These are phyloP conservation scores for Yarrowia osloensis DNA, from an alignment of 805 yeast genomes.

Conservation along the genomic window DNA sequence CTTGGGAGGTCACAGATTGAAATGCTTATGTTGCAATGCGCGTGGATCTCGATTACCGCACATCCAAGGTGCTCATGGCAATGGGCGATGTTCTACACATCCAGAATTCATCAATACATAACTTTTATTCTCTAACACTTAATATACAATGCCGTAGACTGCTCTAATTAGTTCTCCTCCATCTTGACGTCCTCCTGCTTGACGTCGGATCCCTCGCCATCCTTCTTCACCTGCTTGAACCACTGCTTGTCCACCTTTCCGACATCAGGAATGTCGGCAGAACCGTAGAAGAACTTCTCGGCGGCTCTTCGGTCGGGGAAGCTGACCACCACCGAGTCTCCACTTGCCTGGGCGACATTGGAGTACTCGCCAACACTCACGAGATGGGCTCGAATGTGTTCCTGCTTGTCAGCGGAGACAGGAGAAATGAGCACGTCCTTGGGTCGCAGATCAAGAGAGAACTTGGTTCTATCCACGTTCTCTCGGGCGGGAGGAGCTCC, in stretches of 20 bases:
- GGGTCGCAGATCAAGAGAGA: conserved; percentile 45
- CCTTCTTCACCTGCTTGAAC: conserved; percentile 29
- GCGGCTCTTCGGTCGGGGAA: conserved; percentile 46
- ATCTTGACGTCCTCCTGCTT: conserved; percentile 19
- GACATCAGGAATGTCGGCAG: conserved; percentile 39
- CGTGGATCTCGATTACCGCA: too few species aligned
- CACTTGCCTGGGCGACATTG: conserved; percentile 32
- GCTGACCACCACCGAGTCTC: conserved; percentile 35
- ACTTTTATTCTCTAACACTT: not conserved
- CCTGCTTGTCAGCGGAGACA: conserved; percentile 41
- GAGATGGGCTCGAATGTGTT: conserved; percentile 41
- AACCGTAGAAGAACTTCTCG: conserved; percentile 42
- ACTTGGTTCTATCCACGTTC: conserved; percentile 30
- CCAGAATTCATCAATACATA: not conserved
- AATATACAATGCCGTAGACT: not conserved
- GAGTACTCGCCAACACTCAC: conserved; percentile 38
- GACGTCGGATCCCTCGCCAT: not conserved
- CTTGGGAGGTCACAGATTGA: too few species aligned
- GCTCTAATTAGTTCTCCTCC: not conserved
- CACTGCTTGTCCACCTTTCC: conserved; percentile 41
- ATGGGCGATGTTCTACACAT: too few species aligned
- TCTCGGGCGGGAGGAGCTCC: conserved; percentile 37
- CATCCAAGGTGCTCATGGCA: too few species aligned
- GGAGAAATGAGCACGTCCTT: conserved; percentile 43
- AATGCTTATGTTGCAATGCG: too few species aligned